Conservation (phyloP, 352 stramenopile genomes). For the Pythium insidiosum region DNA sequence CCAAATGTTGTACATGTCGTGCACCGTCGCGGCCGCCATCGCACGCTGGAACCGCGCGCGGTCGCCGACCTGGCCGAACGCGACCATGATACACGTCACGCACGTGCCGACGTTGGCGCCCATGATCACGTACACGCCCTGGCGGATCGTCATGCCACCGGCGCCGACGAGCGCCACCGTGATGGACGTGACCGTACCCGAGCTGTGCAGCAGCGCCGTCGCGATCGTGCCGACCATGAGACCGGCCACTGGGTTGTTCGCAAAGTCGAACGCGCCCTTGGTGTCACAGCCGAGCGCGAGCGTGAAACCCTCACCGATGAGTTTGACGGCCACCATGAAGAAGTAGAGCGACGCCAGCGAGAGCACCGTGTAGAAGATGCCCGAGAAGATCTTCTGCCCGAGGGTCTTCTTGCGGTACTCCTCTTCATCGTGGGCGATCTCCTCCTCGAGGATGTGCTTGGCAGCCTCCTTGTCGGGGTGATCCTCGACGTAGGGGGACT, state of each 20-base stretch:
- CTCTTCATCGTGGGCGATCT: conserved; percentile 1
- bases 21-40: conserved; percentile 20
- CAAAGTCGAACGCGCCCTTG: conserved; percentile 22
- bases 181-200: conserved; percentile 32
- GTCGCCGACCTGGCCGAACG: too few relatives aligned
- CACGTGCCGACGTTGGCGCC: conserved; percentile 82
- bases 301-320: too few relatives aligned
- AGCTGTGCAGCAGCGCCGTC: conserved; percentile 34
- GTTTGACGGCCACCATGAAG: conserved; percentile 31
- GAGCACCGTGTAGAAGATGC: conserved; percentile 7
- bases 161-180: too few relatives aligned
- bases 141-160: too few relatives aligned
- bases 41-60: conserved; percentile 24
- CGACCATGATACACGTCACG: too few relatives aligned
- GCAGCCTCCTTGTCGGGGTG: too few relatives aligned
- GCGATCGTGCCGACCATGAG: conserved; percentile 35
- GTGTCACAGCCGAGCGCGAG: conserved; percentile 26
- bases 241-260: conserved; percentile 29
- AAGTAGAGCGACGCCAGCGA: conserved; percentile 28
- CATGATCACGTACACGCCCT: conserved; percentile 77
- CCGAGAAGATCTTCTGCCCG: not conserved
- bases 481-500: too few relatives aligned
- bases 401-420: conserved; percentile 2
- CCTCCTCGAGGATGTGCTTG: too few relatives aligned
- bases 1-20: too few relatives aligned